Evolutionary conservation across 2,329 filamentous ascomycete genomes (phyloP).

Genomic region (Trichoderma sp.): DNA sequence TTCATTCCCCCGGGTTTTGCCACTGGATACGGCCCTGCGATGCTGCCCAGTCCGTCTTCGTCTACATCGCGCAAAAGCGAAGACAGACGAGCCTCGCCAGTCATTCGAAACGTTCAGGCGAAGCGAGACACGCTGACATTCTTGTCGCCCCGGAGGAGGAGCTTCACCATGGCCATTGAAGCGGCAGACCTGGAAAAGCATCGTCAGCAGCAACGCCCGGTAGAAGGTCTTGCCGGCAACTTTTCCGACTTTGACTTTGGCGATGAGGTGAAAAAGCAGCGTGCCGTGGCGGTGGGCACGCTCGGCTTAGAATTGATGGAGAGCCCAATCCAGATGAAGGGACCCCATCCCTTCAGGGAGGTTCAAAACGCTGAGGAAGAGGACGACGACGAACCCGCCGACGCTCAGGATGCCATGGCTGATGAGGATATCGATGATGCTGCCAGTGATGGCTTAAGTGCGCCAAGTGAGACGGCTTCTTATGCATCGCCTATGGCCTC

Average conservation of each 20-base stretch:
- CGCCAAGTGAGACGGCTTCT: background rate
- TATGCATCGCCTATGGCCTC: background rate
- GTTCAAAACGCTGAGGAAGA: background rate
- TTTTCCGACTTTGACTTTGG: constrained; percentile 47
- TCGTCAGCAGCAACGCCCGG: constrained; percentile 33
- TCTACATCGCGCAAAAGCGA: constrained; percentile 47
- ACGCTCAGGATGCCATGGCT: background rate
- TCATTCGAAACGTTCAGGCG: constrained; percentile 53
- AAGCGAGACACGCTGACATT: constrained; percentile 56
- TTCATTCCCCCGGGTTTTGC: constrained; percentile 36
- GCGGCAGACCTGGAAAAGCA: constrained; percentile 31
- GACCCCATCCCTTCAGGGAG: constrained; percentile 20
- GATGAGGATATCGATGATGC: background rate
- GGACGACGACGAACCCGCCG: background rate
- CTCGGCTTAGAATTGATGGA: constrained; percentile 25
- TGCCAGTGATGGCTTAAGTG: background rate
- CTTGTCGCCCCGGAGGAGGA: constrained; percentile 49
- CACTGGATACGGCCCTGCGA: constrained; percentile 34
- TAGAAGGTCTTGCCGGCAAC: constrained; percentile 44
- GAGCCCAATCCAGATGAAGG: constrained; percentile 26
- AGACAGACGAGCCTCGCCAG: constrained; percentile 47
- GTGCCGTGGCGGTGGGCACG: constrained; percentile 13
- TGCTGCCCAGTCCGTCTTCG: constrained; percentile 48
- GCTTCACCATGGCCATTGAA: constrained; percentile 49
- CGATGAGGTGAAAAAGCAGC: constrained; percentile 35